Conservation (phyloP, 1,284 basidiomycete species). For the Trichosporon asahii region DNA sequence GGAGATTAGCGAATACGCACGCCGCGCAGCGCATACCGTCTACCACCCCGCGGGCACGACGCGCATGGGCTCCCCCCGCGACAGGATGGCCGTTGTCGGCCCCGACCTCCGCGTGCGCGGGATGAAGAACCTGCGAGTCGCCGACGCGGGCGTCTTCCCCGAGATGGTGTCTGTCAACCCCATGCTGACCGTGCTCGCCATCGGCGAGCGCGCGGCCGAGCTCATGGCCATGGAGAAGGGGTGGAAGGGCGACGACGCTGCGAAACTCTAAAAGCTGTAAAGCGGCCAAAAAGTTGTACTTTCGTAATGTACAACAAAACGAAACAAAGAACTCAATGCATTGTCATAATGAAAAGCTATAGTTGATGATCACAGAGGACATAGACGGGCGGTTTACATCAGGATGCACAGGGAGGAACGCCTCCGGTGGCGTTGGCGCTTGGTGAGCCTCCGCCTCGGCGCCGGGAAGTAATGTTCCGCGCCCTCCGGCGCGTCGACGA, state of each 20-base stretch:
- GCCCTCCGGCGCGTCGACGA: neutral
- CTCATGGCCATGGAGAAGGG: conserved; percentile 18
- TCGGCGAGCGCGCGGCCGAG: conserved; percentile 25
- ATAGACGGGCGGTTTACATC: neutral
- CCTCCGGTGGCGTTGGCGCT: neutral
- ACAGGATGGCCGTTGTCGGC: conserved; percentile 22
- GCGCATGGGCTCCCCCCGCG: conserved; percentile 15
- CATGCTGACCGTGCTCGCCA: conserved; percentile 24
- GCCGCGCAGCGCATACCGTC: conserved; percentile 26
- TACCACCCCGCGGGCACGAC: conserved; percentile 27
- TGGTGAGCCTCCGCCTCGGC: neutral
- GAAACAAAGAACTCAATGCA: neutral
- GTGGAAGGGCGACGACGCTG: conserved; percentile 25
- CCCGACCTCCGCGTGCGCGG: conserved; percentile 21
- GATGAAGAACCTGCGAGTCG: conserved; percentile 24
- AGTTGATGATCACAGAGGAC: too few species aligned
- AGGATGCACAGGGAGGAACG: neutral
- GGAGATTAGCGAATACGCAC: conserved; percentile 25
- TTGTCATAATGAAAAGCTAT: neutral
- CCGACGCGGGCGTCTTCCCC: conserved; percentile 27
- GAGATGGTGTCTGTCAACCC: conserved; percentile 26
- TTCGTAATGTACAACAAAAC: neutral
- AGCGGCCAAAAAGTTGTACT: neutral
- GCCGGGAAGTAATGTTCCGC: neutral
- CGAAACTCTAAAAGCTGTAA: conserved; percentile 18